phyloP scores from a whole-genome alignment of 176 grass and related monocot species.

The Avena eriantha region DNA sequence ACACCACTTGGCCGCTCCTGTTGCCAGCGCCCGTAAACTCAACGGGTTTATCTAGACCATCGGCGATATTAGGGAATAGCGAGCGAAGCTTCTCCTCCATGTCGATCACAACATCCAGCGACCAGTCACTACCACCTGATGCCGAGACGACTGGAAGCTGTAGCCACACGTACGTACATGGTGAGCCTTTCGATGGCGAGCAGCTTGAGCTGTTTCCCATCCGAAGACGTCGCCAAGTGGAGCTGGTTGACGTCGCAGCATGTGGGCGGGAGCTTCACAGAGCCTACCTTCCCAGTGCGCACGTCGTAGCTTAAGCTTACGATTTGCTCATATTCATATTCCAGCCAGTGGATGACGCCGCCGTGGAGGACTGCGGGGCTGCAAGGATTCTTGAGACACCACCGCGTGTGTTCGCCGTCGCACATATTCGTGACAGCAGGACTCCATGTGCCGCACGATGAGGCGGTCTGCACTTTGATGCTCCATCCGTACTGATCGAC shows the following conservation, averaged over 20 bases:
- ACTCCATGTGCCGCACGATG: neutral
- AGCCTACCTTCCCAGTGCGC: neutral
- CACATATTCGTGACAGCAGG: neutral
- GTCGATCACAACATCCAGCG: neutral
- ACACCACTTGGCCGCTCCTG: neutral
- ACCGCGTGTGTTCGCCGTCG: neutral
- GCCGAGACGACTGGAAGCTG: neutral
- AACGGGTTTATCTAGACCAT: neutral
- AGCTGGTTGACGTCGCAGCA: no score
- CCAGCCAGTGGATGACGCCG: neutral
- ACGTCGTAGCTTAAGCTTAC: neutral
- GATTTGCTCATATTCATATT: neutral
- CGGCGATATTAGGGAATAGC: neutral
- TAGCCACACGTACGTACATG: neutral
- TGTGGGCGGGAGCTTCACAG: neutral
- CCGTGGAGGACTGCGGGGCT: neutral
- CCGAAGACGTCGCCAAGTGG: neutral
- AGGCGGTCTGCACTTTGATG: neutral
- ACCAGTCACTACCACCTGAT: neutral
- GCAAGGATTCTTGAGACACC: neutral
- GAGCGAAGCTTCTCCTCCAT: neutral
- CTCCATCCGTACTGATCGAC: neutral
- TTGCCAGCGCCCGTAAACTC: neutral
- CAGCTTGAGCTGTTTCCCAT: neutral
- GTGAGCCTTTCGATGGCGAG: neutral